Percentiles rank a stretch among this genome's conserved stretches.
Conservation (phyloP, 1,139 yeast species). For the Taphrina populina region DNA sequence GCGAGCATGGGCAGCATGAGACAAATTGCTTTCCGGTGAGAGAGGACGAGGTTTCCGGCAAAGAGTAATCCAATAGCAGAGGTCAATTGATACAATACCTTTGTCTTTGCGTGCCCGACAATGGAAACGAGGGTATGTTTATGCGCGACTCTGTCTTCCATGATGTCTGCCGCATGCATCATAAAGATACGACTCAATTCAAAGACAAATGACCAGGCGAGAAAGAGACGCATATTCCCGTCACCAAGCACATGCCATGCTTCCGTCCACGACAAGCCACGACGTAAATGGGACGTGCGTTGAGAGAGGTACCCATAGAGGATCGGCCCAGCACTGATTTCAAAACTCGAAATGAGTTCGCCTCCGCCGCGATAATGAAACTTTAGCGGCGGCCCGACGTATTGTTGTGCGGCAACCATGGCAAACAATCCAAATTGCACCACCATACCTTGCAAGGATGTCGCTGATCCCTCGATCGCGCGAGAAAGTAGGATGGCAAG, state of each 20-base stretch:
- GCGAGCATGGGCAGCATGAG: not conserved
- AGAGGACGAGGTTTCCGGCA: conserved; percentile 8
- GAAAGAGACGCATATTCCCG: not conserved
- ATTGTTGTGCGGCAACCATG: conserved; percentile 21
- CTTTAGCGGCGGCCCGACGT: conserved; percentile 21
- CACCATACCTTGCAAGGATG: conserved; percentile 12
- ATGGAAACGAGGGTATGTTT: conserved; percentile 23
- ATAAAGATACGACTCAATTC: conserved; percentile 7
- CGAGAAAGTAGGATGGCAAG: not conserved
- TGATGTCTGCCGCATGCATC: conserved; percentile 23
- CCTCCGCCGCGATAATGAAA: conserved; percentile 18
- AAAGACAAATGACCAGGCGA: conserved; percentile 9
- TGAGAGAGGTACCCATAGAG: conserved; percentile 19
- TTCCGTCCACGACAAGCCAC: not conserved
- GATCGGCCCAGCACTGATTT: conserved; percentile 8
- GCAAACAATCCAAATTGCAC: conserved; percentile 1
- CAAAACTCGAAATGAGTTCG: conserved; percentile 5
- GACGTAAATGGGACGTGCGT: not conserved
- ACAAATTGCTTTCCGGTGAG: not conserved
- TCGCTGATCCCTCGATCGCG: conserved; percentile 9
- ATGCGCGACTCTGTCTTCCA: conserved; percentile 12
- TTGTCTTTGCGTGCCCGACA: conserved; percentile 5
- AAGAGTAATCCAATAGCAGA: not conserved
- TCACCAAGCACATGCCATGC: not conserved
- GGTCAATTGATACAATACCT: conserved; percentile 3